Evolutionary conservation across 2,329 filamentous ascomycete species (phyloP).

Genomic region (Botrytis galanthina): DNA sequence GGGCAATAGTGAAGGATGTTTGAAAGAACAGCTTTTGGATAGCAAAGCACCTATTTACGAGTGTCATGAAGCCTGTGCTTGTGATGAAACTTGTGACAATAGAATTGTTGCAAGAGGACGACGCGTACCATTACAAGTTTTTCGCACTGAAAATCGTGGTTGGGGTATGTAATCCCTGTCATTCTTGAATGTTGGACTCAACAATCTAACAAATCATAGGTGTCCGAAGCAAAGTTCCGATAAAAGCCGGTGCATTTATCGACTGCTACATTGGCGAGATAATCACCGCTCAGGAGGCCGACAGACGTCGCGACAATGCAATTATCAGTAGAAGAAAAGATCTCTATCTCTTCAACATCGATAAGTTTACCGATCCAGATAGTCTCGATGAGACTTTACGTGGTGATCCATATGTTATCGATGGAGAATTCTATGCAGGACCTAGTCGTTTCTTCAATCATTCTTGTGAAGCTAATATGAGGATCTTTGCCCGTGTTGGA

Average conservation of each 20-base stretch:
- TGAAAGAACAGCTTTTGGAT: conserved; percentile 52
- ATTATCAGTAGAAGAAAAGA: conserved; percentile 62
- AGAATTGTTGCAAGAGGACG: conserved; percentile 74
- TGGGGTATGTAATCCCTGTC: conserved; percentile 58
- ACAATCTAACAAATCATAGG: conserved; percentile 42
- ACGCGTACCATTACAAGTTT: conserved; percentile 70
- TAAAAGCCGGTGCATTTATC: conserved; percentile 73
- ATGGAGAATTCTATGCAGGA: conserved; percentile 74
- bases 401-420: conserved; percentile 57
- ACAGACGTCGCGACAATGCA: conserved; percentile 58
- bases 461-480: conserved; percentile 73
- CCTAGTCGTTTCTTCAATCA: conserved; percentile 83
- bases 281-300: conserved; percentile 63
- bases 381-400: conserved; percentile 56
- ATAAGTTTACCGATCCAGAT: conserved; percentile 68
- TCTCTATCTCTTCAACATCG: conserved; percentile 75
- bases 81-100: conserved; percentile 64
- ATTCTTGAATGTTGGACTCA: not conserved
- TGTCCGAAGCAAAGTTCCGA: conserved; percentile 61
- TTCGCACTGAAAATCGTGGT: conserved; percentile 69
- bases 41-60: conserved; percentile 71
- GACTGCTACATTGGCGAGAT: conserved; percentile 76
- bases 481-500: conserved; percentile 75
- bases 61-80: conserved; percentile 71
- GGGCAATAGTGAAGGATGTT: conserved; percentile 51